phyloP scores from a whole-genome alignment of 208 protist genomes.

The Leishmania gerbilli region DNA sequence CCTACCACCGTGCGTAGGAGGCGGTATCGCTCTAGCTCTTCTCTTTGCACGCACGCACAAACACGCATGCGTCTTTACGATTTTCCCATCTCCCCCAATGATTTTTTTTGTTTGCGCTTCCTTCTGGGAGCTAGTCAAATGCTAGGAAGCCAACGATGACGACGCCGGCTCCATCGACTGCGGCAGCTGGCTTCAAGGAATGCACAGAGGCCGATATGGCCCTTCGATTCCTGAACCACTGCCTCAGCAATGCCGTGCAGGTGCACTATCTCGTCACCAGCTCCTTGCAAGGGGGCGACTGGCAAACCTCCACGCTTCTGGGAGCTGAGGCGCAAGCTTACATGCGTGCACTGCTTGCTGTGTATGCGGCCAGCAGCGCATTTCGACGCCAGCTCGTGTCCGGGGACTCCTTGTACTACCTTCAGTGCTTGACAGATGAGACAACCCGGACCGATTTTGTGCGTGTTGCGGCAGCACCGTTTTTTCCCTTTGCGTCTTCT shows the following conservation, averaged over 20 bases:
- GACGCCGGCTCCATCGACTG: background rate
- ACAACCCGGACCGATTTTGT: slow-evolving; percentile 63
- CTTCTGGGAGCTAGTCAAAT: background rate
- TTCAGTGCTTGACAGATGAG: slow-evolving; percentile 74
- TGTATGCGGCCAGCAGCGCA: slow-evolving; percentile 45
- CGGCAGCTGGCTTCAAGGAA: background rate
- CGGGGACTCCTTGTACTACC: slow-evolving; percentile 50
- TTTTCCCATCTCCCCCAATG: background rate
- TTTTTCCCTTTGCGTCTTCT: slow-evolving; percentile 38
- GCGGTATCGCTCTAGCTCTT: background rate
- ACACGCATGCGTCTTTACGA: background rate
- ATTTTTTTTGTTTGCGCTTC: background rate
- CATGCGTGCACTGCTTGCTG: slow-evolving; percentile 43
- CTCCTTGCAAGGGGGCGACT: slow-evolving; percentile 33
- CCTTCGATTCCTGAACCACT: slow-evolving; percentile 65
- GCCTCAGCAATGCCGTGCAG: slow-evolving; percentile 46
- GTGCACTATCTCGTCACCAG: slow-evolving; percentile 65
- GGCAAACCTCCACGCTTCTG: slow-evolving; percentile 42
- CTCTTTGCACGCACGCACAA: background rate
- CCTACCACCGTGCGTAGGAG: background rate
- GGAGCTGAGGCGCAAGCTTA: slow-evolving; percentile 57
- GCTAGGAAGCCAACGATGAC: background rate
- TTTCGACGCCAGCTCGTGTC: slow-evolving; percentile 47
- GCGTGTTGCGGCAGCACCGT: slow-evolving; percentile 49
- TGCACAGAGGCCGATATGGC: slow-evolving; percentile 2